Conservation (phyloP, 2,329 filamentous ascomycete genomes). For the Paracorniculantispora psalliotae region DNA sequence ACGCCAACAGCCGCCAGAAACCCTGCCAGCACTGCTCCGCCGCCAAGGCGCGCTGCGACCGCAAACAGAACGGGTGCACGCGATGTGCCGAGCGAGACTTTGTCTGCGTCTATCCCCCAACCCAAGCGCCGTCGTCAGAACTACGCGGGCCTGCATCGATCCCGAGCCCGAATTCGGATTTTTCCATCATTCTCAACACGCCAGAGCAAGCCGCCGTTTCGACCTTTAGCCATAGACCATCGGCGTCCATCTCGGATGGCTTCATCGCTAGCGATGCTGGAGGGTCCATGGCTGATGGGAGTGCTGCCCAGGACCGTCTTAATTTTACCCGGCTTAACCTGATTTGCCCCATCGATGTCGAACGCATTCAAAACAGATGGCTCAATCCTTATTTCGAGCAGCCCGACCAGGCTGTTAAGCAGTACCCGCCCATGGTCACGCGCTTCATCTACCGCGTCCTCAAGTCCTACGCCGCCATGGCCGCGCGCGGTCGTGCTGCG, state of each 20-base stretch:
- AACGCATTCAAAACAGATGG: slow-evolving; percentile 6
- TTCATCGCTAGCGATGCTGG: neutral
- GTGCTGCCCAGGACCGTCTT: neutral
- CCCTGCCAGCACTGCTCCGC: slow-evolving; percentile 2
- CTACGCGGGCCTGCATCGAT: neutral
- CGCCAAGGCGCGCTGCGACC: slow-evolving; percentile 7
- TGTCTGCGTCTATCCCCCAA: neutral
- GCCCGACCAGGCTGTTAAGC: neutral
- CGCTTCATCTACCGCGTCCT: slow-evolving; percentile 2
- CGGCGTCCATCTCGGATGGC: neutral
- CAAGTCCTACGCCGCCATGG: slow-evolving; percentile 10
- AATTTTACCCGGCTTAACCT: neutral
- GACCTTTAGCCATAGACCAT: too few species aligned
- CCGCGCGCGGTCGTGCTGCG: neutral
- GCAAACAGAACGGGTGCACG: neutral
- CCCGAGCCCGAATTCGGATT: neutral
- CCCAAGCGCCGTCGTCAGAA: neutral
- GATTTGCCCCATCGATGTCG: slow-evolving; percentile 2
- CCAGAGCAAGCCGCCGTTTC: neutral
- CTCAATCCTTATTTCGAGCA: slow-evolving; percentile 1
- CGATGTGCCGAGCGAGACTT: slow-evolving; percentile 1
- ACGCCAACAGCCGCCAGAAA: slow-evolving; percentile 6
- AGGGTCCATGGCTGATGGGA: neutral
- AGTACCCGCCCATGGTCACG: slow-evolving; percentile 1
- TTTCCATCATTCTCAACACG: neutral